phyloP scores from a whole-genome alignment of 805 yeast species.

The Lipomyces orientalis region DNA sequence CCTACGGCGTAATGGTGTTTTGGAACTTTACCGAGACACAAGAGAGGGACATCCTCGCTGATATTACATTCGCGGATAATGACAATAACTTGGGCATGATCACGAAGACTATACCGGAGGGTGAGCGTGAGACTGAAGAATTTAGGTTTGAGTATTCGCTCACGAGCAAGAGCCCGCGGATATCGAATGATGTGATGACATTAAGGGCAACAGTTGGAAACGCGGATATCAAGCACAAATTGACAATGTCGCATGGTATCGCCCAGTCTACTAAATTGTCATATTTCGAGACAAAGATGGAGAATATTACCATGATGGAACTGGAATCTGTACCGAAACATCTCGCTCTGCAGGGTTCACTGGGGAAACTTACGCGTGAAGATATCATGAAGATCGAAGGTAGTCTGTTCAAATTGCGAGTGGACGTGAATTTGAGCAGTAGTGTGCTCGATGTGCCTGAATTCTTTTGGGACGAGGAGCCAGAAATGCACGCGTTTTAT shows the following conservation, averaged over 20 bases:
- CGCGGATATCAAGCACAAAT: conserved; percentile 81
- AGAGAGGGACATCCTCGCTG: conserved; percentile 92
- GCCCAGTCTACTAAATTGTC: conserved; percentile 95
- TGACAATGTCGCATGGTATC: conserved; percentile 93
- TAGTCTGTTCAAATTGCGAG: conserved; percentile 82
- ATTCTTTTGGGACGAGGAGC: conserved; percentile 93
- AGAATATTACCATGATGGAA: conserved; percentile 50
- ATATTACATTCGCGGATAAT: conserved; percentile 68
- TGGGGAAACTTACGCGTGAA: conserved; percentile 76
- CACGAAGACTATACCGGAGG: conserved; percentile 74
- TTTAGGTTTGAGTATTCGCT: conserved; percentile 71
- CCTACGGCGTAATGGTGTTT: conserved; percentile 95
- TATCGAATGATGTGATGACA: conserved; percentile 91
- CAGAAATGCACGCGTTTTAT: conserved; percentile 91
- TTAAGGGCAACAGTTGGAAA: conserved; percentile 56
- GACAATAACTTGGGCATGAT: conserved; percentile 44
- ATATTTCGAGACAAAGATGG: conserved; percentile 89
- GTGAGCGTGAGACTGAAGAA: conserved; percentile 92
- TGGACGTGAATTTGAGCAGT: conserved; percentile 90
- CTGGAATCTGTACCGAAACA: conserved; percentile 84
- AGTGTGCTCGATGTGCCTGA: conserved; percentile 94
- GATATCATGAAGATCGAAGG: conserved; percentile 90
- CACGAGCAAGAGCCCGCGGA: conserved; percentile 53
- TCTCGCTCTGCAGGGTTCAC: conserved; percentile 84
- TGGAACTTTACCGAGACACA: conserved; percentile 95